A percentile compares a stretch with the other conserved stretches of the same genome.
phyloP scores from a whole-genome alignment of 805 yeast genomes.

The Nematodospora valgi region DNA sequence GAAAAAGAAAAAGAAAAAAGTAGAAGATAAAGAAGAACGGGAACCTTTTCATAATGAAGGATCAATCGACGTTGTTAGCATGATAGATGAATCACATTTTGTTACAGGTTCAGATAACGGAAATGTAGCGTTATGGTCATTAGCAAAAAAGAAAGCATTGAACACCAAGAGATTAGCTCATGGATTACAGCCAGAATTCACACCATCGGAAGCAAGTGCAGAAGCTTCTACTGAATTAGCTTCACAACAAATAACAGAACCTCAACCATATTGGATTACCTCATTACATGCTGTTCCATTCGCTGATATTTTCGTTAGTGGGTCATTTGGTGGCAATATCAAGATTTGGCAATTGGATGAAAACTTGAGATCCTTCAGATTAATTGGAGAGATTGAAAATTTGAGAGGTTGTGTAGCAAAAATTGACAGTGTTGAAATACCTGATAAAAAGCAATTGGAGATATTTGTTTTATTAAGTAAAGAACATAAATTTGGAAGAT shows the following conservation, averaged over 20 bases:
- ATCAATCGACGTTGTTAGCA: constrained; percentile 81
- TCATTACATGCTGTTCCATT: constrained; percentile 79
- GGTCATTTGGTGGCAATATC: constrained; percentile 81
- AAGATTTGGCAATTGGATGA: constrained; percentile 75
- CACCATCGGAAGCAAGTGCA: constrained; percentile 38
- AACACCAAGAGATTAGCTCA: constrained; percentile 70
- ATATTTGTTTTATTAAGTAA: constrained; percentile 67
- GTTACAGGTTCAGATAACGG: constrained; percentile 97
- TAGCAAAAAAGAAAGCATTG: constrained; percentile 84
- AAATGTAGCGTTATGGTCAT: constrained; percentile 82
- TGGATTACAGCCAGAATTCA: constrained; percentile 55
- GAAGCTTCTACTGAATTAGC: constrained; percentile 53
- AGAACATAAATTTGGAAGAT: constrained; percentile 87
- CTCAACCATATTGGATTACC: constrained; percentile 84
- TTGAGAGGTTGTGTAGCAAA: constrained; percentile 70
- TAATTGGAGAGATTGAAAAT: constrained; percentile 52
- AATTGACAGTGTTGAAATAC: constrained; percentile 56
- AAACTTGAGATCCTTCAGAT: constrained; percentile 57
- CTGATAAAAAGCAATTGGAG: constrained; percentile 48
- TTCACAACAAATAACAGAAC: constrained; percentile 56
- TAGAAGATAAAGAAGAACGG: constrained; percentile 12
- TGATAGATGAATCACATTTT: constrained; percentile 90
- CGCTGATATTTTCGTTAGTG: constrained; percentile 78
- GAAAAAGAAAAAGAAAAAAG: constrained; percentile 34
- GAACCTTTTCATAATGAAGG: constrained; percentile 65